These are phyloP conservation scores for Coniella lustricola DNA, from an alignment of 2,329 filamentous ascomycete genomes.

Conservation along the genomic window DNA sequence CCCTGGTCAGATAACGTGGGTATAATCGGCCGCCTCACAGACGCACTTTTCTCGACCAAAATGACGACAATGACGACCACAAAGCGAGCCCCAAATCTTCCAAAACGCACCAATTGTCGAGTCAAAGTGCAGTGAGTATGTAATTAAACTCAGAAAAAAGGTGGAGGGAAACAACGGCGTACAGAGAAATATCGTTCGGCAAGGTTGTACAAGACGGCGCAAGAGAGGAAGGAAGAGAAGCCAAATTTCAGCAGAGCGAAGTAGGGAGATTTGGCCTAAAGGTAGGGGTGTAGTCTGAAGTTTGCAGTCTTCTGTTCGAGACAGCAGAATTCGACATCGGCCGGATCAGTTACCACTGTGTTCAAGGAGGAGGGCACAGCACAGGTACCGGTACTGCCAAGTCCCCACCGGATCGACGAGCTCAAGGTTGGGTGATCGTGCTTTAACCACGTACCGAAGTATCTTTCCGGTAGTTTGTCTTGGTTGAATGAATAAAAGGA, in stretches of 20 bases:
- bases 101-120: constrained; percentile 3
- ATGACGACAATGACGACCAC: constrained; percentile 6
- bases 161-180: background rate
- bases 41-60: constrained; percentile 5
- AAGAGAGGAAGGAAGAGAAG: background rate
- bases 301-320: constrained; percentile 6
- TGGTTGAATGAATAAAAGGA: constrained; percentile 2
- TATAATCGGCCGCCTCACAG: constrained; percentile 10
- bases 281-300: constrained; percentile 11
- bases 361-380: background rate
- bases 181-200: constrained; percentile 2
- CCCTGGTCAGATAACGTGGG: constrained; percentile 11
- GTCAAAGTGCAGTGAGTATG: too few relatives aligned
- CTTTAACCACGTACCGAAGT: constrained; percentile 8
- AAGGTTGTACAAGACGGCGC: constrained; percentile 4
- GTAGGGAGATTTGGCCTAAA: constrained; percentile 12
- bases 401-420: constrained; percentile 12
- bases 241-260: constrained; percentile 2
- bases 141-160: too few relatives aligned
- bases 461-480: constrained; percentile 4
- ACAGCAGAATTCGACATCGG: constrained; percentile 1
- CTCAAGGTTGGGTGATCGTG: constrained; percentile 7
- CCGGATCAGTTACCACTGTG: constrained; percentile 5
- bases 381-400: constrained; percentile 14
- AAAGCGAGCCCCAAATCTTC: background rate